Evolutionary conservation across 257 asterid genomes (phyloP).

Genomic region (Echium plantagineum): DNA sequence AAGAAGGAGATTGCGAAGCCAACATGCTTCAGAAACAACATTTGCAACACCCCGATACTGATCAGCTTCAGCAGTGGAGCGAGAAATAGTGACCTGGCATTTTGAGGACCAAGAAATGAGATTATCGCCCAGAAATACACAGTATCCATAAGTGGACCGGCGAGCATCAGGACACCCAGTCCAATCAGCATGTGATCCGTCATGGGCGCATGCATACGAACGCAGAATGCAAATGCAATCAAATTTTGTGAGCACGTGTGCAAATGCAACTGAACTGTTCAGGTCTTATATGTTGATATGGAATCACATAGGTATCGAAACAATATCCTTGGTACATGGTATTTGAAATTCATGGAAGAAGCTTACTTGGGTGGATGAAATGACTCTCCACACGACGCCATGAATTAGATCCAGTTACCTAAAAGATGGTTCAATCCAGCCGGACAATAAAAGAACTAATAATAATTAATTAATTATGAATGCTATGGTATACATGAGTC

Average conservation of each 20-base stretch:
- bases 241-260: no score
- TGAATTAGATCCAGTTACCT: slow-evolving; percentile 93
- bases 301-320: slow-evolving; percentile 6
- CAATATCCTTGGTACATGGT: slow-evolving; percentile 32
- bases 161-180: no score
- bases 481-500: not conserved
- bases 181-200: no score
- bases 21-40: no score
- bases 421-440: slow-evolving; percentile 1
- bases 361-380: slow-evolving; percentile 95
- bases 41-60: not conserved
- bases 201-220: no score
- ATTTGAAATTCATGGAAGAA: slow-evolving; percentile 4
- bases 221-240: no score
- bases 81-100: not conserved
- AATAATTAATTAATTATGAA: no score
- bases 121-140: no score
- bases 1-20: not conserved
- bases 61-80: not conserved
- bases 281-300: not conserved
- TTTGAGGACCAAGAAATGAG: slow-evolving; percentile 6
- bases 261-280: no score
- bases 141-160: no score
- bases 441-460: no score
- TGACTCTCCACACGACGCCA: slow-evolving; percentile 95